Base-by-base conservation (phyloP, 495 filamentous ascomycete species). In the Glarea lozoyensis region DNA sequence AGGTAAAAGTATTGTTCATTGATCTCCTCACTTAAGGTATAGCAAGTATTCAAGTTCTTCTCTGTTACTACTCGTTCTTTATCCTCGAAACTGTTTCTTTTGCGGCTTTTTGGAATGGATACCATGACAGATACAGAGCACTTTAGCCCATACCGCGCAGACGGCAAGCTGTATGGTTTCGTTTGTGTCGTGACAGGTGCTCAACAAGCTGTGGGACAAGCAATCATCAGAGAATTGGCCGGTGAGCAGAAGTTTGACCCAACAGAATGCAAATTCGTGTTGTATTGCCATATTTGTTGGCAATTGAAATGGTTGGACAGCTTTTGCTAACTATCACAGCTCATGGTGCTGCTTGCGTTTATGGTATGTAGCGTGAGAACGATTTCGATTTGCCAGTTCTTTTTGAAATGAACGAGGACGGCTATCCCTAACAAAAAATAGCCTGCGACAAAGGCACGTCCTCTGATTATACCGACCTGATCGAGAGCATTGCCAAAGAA, bases 91-190 rank as follows among this genome's bases (percentile, higher is more conserved):
- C n/a, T n/a, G n/a, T n/a, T n/a, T n/a, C n/a, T 39, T 19, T 39
- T 23, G 22, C 34, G 16, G 12, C 37, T n/a, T 39, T 39, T 39
- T 39, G 37, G 19, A 39, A 39, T 22, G 6, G n/a, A 15, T 7
- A 22, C 18, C 3, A 17, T 29, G 9, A 62, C 64, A 57, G 60
- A 66, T 44, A 54, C 60, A 17, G 69, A 65, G 29, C 63, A 73
- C 43, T 79, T 79, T 46, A 76, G 69, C 20, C 75, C 75, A 0
- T 79, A 78, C 53, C 57, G 75, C 35, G 41, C 65, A 15, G 75
- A 80, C 56, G 76, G 74, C 25, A 80, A 80, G 51, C 63, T 80
- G 69, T 75, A 79, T 57, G 76, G 75, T 35, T 79, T 80, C 45
- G 69, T 80, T 20, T 80, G 75, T 49, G 70, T 80, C 4, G 75